Percentiles rank a stretch among this genome's conserved stretches.
Conservation (phyloP, 2,329 filamentous ascomycete genomes). For the Cadophora sp. region DNA sequence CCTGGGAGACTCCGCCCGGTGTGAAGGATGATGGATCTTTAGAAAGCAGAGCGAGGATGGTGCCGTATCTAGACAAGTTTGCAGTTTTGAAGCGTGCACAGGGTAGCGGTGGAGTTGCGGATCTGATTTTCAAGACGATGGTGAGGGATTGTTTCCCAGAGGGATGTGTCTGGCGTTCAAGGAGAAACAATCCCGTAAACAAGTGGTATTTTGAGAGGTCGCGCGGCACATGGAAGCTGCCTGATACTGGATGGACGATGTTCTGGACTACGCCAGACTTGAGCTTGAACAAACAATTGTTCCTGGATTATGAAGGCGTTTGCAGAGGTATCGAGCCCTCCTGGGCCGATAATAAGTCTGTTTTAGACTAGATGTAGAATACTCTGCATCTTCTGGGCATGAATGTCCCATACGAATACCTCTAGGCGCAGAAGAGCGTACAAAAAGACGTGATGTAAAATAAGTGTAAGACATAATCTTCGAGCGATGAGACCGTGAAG, state of each 20-base stretch:
- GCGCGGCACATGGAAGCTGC: conserved; percentile 80
- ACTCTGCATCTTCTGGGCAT: neutral
- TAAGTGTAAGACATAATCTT: no score
- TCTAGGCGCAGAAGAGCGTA: no score
- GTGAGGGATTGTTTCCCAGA: conserved; percentile 85
- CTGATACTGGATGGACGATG: conserved; percentile 92
- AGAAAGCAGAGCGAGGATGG: conserved; percentile 64
- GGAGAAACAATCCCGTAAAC: conserved; percentile 93
- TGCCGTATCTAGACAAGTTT: conserved; percentile 98
- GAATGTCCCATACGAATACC: no score
- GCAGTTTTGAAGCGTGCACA: conserved; percentile 89
- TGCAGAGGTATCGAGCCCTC: conserved; percentile 69
- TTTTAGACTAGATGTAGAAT: conserved; percentile 57
- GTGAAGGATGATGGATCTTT: conserved; percentile 60
- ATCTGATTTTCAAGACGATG: conserved; percentile 97
- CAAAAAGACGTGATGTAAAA: no score
- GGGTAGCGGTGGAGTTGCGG: conserved; percentile 89
- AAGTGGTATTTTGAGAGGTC: conserved; percentile 99
- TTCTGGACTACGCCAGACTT: conserved; percentile 89
- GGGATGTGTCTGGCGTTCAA: conserved; percentile 88
- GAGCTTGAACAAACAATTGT: conserved; percentile 58
- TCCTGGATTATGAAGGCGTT: conserved; percentile 77
- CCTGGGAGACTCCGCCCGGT: conserved; percentile 82
- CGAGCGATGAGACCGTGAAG: neutral
- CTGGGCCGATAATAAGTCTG: conserved; percentile 65